phyloP scores from a whole-genome alignment of 805 yeast genomes.

The Schwanniomyces polymorphus region DNA sequence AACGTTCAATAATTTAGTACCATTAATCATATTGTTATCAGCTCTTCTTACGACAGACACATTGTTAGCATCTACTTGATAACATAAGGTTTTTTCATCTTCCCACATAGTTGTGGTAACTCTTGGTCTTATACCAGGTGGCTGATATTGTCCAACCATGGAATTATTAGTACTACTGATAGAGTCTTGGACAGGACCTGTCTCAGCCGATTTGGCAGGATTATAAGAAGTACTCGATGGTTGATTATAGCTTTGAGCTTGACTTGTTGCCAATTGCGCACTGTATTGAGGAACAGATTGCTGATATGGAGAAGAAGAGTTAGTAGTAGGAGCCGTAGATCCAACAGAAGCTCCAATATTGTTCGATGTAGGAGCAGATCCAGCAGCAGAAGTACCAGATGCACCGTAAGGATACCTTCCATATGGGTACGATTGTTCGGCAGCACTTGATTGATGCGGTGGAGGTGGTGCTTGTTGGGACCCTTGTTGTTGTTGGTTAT shows the following conservation, averaged over 20 bases:
- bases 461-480: constrained; percentile 6
- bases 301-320: constrained; percentile 18
- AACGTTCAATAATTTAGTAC: constrained; percentile 78
- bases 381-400: constrained; percentile 15
- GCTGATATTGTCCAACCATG: constrained; percentile 45
- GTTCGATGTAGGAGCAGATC: constrained; percentile 9
- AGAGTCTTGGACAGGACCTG: constrained; percentile 18
- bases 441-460: constrained; percentile 5
- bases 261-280: constrained; percentile 26
- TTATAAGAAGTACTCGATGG: constrained; percentile 12
- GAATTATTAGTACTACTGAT: constrained; percentile 19
- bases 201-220: constrained; percentile 7
- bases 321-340: constrained; percentile 15
- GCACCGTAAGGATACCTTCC: constrained; percentile 8
- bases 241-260: constrained; percentile 23
- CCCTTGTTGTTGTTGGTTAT: constrained; percentile 10
- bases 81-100: constrained; percentile 80
- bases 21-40: constrained; percentile 83
- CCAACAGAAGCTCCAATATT: constrained; percentile 8
- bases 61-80: constrained; percentile 82
- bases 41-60: constrained; percentile 82
- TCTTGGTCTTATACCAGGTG: constrained; percentile 53
- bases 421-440: constrained; percentile 9
- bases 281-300: constrained; percentile 16
- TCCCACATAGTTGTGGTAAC: constrained; percentile 91